Evolutionary conservation across 1,284 basidiomycete species (phyloP), one percentile per base, ranked within the genome.

Genomic region (Fereydounia khargensis): DNA sequence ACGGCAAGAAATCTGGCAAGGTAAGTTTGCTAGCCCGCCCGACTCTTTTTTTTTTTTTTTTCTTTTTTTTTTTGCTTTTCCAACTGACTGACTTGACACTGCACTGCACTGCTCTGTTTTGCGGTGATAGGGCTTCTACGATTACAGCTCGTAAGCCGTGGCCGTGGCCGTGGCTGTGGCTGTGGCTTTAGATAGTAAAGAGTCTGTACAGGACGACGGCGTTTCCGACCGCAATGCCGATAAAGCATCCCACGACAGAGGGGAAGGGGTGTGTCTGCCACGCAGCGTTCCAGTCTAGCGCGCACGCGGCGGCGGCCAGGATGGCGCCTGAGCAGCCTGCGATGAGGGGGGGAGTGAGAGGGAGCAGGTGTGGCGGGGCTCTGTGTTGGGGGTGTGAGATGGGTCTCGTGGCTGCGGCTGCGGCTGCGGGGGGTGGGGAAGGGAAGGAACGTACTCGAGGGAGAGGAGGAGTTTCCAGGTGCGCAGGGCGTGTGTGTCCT

Each of bases 1-100:
- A 86, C 46, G 92, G 92, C n/a, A 87, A 83, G 80, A 96, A 92
- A 81, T 87, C 54, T 23, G 68, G 68, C 33, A 66, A 69, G 56
- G 65, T 65, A 46, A 19, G 61, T 53, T n/a, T n/a, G n/a, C n/a
- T n/a, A n/a, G n/a, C 4, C 23, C 5, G 3, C 17, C 18, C n/a
- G 7, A 25, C 7, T 2, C 28, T 21, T 17, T 3, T 8, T 8
- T 2, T 14, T 11, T 9, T n/a, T 7, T 20, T n/a, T 18, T 3
- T 2, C 0, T n/a, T n/a, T n/a, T n/a, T n/a, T n/a, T n/a, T n/a
- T n/a, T n/a, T n/a, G n/a, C n/a, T n/a, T n/a, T 16, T 2, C 4
- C 11, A 34, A 16, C 1, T 17, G 22, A 10, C 6, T 9, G 25
- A 22, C 27, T 6, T 20, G 18, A 16, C 16, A 14, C 14, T 21